These are phyloP conservation scores for Leptodontidium sp. DNA, from an alignment of 2,329 filamentous ascomycete genomes.

Conservation along the genomic window DNA sequence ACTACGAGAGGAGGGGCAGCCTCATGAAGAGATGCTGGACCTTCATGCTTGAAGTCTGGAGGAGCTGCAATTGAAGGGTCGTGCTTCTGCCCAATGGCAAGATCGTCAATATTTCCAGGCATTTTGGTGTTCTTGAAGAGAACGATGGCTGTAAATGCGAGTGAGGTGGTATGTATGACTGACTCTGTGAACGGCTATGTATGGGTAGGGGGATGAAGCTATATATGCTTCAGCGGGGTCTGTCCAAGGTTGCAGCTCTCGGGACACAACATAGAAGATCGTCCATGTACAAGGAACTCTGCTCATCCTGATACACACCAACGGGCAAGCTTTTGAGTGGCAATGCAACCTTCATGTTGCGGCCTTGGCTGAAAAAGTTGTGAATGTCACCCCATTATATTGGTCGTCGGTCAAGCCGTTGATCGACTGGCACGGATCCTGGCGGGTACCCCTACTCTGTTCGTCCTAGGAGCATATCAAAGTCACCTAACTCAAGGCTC, in stretches of 20 bases:
- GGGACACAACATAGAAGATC: neutral
- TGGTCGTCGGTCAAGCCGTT: constrained; percentile 6
- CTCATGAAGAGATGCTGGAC: constrained; percentile 18
- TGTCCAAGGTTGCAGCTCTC: constrained; percentile 3
- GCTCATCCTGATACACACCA: constrained; percentile 5
- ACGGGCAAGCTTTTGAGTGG: neutral
- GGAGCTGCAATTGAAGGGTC: constrained; percentile 38
- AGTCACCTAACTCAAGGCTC: neutral
- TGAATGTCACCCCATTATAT: constrained; percentile 8
- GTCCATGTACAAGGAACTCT: neutral
- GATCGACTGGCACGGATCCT: constrained; percentile 1
- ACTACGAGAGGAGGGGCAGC: constrained; percentile 50
- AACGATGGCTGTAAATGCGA: neutral
- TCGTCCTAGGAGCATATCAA: neutral
- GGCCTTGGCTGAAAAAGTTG: neutral
- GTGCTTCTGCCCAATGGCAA: constrained; percentile 36
- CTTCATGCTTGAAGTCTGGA: constrained; percentile 38
- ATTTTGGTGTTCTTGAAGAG: constrained; percentile 20
- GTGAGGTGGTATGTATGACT: neutral
- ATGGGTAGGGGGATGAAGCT: constrained; percentile 17
- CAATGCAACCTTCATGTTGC: constrained; percentile 7
- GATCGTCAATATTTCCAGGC: constrained; percentile 37
- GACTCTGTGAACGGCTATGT: neutral
- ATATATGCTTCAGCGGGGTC: constrained; percentile 25
- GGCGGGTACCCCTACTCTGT: neutral